Evolutionary conservation across 805 yeast genomes (phyloP).

Genomic region (Metschnikowia aberdeeniae): DNA sequence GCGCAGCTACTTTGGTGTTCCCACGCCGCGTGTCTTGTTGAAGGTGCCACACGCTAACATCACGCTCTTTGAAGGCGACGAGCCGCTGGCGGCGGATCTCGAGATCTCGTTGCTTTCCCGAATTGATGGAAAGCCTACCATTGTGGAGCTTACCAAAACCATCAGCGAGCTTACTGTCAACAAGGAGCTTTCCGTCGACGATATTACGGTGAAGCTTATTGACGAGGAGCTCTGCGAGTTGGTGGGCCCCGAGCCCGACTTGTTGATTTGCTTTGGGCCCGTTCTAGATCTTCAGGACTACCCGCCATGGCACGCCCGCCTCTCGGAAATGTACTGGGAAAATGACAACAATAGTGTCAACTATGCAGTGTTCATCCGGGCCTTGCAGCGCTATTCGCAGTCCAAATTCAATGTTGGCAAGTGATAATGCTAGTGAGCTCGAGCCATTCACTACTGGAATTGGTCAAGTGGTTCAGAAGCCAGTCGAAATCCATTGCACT

Average conservation of each 20-base stretch:
- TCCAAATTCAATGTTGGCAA: slow-evolving; percentile 90
- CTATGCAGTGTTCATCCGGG: slow-evolving; percentile 79
- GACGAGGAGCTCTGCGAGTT: slow-evolving; percentile 69
- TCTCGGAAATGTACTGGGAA: slow-evolving; percentile 88
- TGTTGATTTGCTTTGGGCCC: slow-evolving; percentile 82
- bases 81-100: slow-evolving; percentile 41
- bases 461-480: no score
- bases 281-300: slow-evolving; percentile 83
- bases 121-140: slow-evolving; percentile 84
- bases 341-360: slow-evolving; percentile 76
- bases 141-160: slow-evolving; percentile 82
- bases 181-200: slow-evolving; percentile 56
- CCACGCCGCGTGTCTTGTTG: slow-evolving; percentile 58
- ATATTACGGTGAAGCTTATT: slow-evolving; percentile 69
- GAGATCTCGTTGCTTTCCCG: slow-evolving; percentile 64
- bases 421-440: slow-evolving; percentile 23
- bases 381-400: slow-evolving; percentile 66
- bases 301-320: slow-evolving; percentile 96
- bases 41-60: slow-evolving; percentile 65
- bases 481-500: no score
- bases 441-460: no score
- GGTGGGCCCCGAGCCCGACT: slow-evolving; percentile 91
- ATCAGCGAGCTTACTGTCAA: slow-evolving; percentile 70
- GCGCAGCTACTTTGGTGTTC: slow-evolving; percentile 69
- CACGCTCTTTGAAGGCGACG: slow-evolving; percentile 27